Percentiles rank a stretch among this genome's conserved stretches.
Evolutionary conservation across 495 filamentous ascomycete genomes (phyloP).

Genomic region (Cenococcum geophilum): DNA sequence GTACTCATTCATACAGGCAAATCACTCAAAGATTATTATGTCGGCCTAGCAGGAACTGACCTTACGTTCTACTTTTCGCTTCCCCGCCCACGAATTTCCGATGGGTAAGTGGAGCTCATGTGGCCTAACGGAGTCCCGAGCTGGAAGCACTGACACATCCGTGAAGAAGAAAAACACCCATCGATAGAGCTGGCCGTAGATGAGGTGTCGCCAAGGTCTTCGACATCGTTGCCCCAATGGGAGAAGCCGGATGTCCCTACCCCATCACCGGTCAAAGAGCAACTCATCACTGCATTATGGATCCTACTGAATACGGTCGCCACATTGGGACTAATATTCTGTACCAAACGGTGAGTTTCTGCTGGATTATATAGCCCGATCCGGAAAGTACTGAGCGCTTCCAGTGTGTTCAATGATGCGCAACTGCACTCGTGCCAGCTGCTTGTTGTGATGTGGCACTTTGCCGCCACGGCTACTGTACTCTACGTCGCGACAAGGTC

Average conservation of each 20-base stretch:
- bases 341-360: constrained; percentile 26
- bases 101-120: neutral
- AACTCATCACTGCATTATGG: constrained; percentile 27
- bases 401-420: constrained; percentile 31
- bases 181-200: constrained; percentile 27
- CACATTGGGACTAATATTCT: constrained; percentile 27
- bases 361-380: neutral
- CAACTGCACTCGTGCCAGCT: constrained; percentile 30
- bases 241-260: constrained; percentile 14
- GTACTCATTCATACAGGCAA: too few species aligned
- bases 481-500: constrained; percentile 33
- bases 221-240: constrained; percentile 21
- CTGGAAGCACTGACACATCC: neutral
- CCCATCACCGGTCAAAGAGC: constrained; percentile 24
- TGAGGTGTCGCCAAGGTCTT: constrained; percentile 26
- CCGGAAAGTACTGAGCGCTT: constrained; percentile 7
- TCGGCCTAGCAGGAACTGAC: too few species aligned
- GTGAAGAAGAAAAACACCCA: constrained; percentile 26
- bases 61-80: too few species aligned
- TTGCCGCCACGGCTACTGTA: constrained; percentile 37
- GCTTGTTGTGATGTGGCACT: constrained; percentile 40
- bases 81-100: neutral
- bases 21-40: too few species aligned
- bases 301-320: constrained; percentile 29
- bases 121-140: too few species aligned